Evolutionary conservation across 2,329 filamentous ascomycete species (phyloP), one percentile per base, ranked within the genome.

Genomic region (Neobulgaria alba): DNA sequence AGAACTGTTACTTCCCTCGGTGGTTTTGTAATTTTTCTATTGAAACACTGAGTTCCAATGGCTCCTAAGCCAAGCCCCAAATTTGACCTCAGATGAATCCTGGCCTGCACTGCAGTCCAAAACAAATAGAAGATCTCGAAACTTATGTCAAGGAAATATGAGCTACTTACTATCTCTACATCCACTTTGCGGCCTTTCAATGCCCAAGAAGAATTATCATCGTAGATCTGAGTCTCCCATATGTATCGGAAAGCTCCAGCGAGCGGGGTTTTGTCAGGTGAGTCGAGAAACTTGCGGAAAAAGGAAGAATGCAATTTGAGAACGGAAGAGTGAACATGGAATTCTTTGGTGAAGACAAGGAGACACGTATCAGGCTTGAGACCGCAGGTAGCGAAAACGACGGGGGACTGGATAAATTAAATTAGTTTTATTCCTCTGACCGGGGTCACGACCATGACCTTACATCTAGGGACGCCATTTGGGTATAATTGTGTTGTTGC

Each of bases 271-370:
- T 52, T 52, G 3, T 50, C 42, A 4, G 37, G 15, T 3, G 43
- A 48, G 21, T 52, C 39, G 4, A 52, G 38, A 10, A 39, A 45
- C 19, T 33, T 38, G 14, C 19, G 26, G 21, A 49, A 49, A 33
- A 43, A 49, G 8, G 31, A 36, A 2, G 44, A 47, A 15, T 45
- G 34, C 12, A 38, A 8, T 36, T 49, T 49, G 4, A 49, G 20
- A n/a, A 45, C 7, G 3, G 14, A 14, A 0, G 44, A 45, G 17
- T 49, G 42, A 3, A 45, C 39, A n/a, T 49, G 40, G 17, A 39
- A 47, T 4, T 36, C 39, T 18, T 35, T 16, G 15, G 37, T 36
- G 34, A 41, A 42, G 23, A 45, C 36, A 2, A 9, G 10, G 7
- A 49, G 34, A 10, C 41, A 41, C 21, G 35, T 23, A 19, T 49